phyloP scores from a whole-genome alignment of 148 eudicot genomes.

The Beta vulgaris region DNA sequence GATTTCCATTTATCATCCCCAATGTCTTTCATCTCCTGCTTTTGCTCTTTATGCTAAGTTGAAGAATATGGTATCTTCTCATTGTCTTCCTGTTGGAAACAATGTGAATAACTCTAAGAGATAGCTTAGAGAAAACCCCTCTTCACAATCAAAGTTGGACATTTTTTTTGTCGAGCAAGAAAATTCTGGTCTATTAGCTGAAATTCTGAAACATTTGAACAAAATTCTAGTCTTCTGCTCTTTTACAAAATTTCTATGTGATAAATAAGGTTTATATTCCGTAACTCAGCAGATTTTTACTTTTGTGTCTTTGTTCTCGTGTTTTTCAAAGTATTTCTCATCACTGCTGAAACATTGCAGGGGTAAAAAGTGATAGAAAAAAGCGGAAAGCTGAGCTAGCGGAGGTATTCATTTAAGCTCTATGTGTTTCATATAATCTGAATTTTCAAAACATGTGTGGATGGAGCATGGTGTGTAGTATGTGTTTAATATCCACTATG shows the following conservation, averaged over 20 bases:
- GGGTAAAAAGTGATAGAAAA: slow-evolving; percentile 20
- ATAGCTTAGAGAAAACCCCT: not conserved
- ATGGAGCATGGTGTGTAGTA: not conserved
- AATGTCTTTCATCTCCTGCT: not conserved
- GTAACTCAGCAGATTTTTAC: not conserved
- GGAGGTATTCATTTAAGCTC: slow-evolving; percentile 27
- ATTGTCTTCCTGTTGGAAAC: not conserved
- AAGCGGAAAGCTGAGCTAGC: slow-evolving; percentile 23
- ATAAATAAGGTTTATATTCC: not conserved
- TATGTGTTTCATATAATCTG: slow-evolving; percentile 1
- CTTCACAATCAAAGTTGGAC: not conserved
- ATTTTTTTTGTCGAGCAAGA: not conserved
- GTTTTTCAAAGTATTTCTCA: not conserved
- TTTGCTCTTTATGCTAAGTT: not conserved
- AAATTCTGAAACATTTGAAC: not conserved
- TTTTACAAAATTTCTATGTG: not conserved
- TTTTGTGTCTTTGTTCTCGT: not conserved
- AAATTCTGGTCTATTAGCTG: not conserved
- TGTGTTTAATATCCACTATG: not conserved
- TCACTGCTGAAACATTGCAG: slow-evolving; percentile 15
- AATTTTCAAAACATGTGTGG: not conserved
- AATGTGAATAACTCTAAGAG: not conserved
- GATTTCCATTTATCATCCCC: not conserved
- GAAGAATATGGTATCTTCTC: not conserved
- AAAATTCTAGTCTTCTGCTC: not conserved